Percentiles rank a stretch among this genome's conserved stretches.
Evolutionary conservation across 2,329 filamentous ascomycete genomes (phyloP).

Genomic region (Verticillium longisporum): DNA sequence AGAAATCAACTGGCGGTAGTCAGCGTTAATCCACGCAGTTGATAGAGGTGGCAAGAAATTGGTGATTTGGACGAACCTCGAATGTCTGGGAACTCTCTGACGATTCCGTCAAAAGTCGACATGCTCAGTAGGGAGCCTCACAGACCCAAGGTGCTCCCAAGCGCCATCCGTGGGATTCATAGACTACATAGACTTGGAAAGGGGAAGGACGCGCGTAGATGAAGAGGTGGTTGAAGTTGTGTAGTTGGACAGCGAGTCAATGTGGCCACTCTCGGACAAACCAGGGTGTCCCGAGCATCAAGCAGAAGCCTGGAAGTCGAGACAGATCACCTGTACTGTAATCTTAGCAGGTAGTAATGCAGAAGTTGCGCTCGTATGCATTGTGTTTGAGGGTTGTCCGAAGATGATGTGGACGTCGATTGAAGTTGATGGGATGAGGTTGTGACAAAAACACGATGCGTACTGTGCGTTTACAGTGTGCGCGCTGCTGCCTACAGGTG

Average conservation of each 20-base stretch:
- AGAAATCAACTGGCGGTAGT: slow-evolving; percentile 64
- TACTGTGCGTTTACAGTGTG: neutral
- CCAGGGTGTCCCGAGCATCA: neutral
- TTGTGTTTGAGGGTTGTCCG: no score
- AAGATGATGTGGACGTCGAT: neutral
- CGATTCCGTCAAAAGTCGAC: slow-evolving; percentile 70
- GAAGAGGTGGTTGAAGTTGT: no score
- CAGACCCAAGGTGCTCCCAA: neutral
- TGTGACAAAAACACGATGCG: neutral
- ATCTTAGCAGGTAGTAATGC: no score
- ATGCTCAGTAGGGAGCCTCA: slow-evolving; percentile 32
- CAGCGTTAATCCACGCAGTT: slow-evolving; percentile 1
- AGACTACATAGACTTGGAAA: no score
- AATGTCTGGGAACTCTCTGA: slow-evolving; percentile 75
- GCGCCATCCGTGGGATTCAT: no score
- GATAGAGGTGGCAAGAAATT: slow-evolving; percentile 4
- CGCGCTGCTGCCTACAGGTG: neutral
- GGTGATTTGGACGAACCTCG: slow-evolving; percentile 42
- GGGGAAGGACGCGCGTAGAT: no score
- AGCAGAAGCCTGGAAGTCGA: neutral
- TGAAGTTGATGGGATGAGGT: neutral
- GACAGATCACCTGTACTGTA: no score
- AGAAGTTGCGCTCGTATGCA: no score
- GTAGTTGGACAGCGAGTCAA: no score
- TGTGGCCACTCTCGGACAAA: no score